Evolutionary conservation across 495 filamentous ascomycete species (phyloP).

Genomic region (Collariella sp.): DNA sequence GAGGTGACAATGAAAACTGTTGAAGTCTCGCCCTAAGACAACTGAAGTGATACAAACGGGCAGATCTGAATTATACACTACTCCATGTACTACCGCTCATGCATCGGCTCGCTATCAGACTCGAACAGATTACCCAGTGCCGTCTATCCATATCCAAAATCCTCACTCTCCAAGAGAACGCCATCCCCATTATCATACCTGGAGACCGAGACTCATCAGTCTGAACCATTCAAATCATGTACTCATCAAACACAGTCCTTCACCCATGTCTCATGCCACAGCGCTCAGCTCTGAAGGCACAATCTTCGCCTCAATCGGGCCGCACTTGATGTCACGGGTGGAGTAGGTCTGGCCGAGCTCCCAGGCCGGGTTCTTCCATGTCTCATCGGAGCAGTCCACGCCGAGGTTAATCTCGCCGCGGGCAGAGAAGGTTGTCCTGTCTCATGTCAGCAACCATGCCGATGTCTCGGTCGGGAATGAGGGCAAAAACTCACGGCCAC

Average conservation of each 20-base stretch:
- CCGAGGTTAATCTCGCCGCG: conserved; percentile 26
- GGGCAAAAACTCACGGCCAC: conserved; percentile 28
- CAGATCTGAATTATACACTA: too few species aligned
- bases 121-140: too few species aligned
- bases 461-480: not conserved
- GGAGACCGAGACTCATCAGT: not conserved
- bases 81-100: too few species aligned
- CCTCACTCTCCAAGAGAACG: conserved; percentile 11
- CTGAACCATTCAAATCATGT: not conserved
- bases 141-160: too few species aligned
- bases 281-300: conserved; percentile 28
- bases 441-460: not conserved
- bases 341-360: conserved; percentile 35
- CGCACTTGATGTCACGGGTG: conserved; percentile 26
- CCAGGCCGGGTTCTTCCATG: conserved; percentile 36
- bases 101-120: too few species aligned
- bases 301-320: conserved; percentile 21
- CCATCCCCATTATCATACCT: not conserved
- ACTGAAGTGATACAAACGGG: too few species aligned
- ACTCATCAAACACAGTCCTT: not conserved
- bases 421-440: conserved; percentile 31
- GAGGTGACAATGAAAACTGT: too few species aligned
- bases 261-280: conserved; percentile 21
- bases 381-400: conserved; percentile 29
- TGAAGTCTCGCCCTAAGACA: too few species aligned